Percentiles rank a stretch among this genome's conserved stretches.
Conservation (phyloP, 257 asterid genomes). For the Solanum pinnatisectum region DNA sequence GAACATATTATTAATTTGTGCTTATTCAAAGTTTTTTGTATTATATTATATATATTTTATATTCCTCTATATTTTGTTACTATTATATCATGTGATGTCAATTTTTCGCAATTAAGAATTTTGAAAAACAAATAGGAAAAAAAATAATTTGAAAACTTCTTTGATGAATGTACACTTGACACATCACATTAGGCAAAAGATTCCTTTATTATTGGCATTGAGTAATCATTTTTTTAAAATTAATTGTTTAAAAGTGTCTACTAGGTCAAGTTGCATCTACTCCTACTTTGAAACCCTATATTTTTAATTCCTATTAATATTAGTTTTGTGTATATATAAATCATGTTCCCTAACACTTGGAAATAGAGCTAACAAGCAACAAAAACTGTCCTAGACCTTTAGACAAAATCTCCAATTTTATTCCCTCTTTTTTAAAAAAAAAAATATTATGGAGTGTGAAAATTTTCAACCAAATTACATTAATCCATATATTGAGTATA, state of each 20-base stretch:
- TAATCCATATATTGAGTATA: background rate
- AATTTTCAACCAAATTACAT: slow-evolving; percentile 4
- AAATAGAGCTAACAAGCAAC: background rate
- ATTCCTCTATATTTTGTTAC: background rate
- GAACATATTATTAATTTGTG: background rate
- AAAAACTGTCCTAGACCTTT: background rate
- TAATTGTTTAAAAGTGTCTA: background rate
- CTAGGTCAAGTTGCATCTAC: background rate
- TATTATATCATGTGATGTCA: background rate
- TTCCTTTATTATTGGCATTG: background rate
- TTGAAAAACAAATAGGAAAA: background rate
- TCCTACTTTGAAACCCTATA: background rate
- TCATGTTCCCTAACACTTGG: background rate
- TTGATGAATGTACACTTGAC: background rate
- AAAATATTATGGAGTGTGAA: slow-evolving; percentile 4
- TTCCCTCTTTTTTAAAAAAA: background rate
- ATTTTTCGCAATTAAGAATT: background rate
- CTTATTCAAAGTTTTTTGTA: background rate
- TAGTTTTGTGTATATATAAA: background rate
- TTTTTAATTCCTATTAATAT: background rate
- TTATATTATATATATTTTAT: background rate
- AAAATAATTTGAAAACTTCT: background rate
- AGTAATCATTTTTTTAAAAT: background rate
- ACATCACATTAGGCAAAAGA: slow-evolving; percentile 3
- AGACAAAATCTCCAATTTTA: background rate